phyloP scores from a whole-genome alignment of 2,329 filamentous ascomycete genomes.

The Westerdykella sp. region DNA sequence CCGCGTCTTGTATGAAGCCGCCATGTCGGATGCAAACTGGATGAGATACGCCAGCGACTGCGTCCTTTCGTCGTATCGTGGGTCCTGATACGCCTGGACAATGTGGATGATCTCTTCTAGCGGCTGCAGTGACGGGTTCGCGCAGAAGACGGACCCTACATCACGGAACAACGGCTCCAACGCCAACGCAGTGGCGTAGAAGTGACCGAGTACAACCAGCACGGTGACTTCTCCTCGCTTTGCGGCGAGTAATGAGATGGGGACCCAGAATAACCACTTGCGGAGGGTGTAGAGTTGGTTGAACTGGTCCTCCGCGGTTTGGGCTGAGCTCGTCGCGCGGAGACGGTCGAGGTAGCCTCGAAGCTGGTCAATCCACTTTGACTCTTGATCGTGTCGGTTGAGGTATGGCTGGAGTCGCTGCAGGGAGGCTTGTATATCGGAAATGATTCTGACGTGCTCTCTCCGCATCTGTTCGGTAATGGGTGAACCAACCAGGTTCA shows the following conservation, averaged over 20 bases:
- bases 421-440: conserved; percentile 38
- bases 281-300: conserved; percentile 81
- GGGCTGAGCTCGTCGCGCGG: conserved; percentile 36
- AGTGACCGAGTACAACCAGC: conserved; percentile 78
- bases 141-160: conserved; percentile 76
- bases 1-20: conserved; percentile 38
- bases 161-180: conserved; percentile 90
- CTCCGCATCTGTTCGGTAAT: conserved; percentile 49
- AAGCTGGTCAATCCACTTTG: conserved; percentile 45
- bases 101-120: conserved; percentile 81
- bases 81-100: conserved; percentile 48
- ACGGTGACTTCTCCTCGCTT: conserved; percentile 70
- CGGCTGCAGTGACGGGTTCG: conserved; percentile 63
- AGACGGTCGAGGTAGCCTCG: conserved; percentile 44
- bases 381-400: conserved; percentile 41
- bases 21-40: conserved; percentile 42
- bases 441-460: conserved; percentile 49
- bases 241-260: conserved; percentile 73
- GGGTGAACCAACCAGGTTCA: conserved; percentile 63
- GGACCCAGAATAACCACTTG: conserved; percentile 94
- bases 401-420: conserved; percentile 42
- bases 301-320: conserved; percentile 72
- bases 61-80: conserved; percentile 37
- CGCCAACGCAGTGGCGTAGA: conserved; percentile 81
- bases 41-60: conserved; percentile 43